These are phyloP conservation scores for Sungouiella blattae DNA, from an alignment of 805 yeast genomes.

Conservation along the genomic window DNA sequence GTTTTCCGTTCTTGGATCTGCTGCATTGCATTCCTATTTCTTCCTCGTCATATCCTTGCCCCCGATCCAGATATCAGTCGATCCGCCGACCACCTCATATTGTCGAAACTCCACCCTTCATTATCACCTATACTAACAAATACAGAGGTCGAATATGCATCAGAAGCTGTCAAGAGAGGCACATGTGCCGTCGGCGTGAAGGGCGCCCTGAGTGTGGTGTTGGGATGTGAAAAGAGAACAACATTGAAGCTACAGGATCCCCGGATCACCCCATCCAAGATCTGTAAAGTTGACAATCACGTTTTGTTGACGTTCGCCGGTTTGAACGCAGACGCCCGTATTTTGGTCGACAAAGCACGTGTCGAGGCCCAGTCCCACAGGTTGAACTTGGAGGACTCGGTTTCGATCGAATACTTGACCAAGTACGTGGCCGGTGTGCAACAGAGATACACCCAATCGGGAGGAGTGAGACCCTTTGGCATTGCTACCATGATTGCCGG, in stretches of 20 bases:
- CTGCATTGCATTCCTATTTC: too few relatives aligned
- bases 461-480: constrained; percentile 98
- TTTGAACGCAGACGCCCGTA: constrained; percentile 95
- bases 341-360: constrained; percentile 90
- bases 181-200: constrained; percentile 97
- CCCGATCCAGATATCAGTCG: too few relatives aligned
- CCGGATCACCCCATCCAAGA: constrained; percentile 91
- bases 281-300: constrained; percentile 87
- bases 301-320: constrained; percentile 95
- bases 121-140: constrained; percentile 32
- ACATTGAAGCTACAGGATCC: constrained; percentile 95
- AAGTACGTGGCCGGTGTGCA: constrained; percentile 97
- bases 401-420: constrained; percentile 85
- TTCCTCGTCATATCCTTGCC: too few relatives aligned
- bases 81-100: too few relatives aligned
- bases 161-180: constrained; percentile 97
- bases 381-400: constrained; percentile 92
- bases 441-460: constrained; percentile 94
- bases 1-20: too few relatives aligned
- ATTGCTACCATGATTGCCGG: constrained; percentile 94
- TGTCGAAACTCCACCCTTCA: too few relatives aligned
- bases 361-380: constrained; percentile 95
- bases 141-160: constrained; percentile 96
- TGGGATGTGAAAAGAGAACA: constrained; percentile 96
- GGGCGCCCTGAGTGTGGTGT: constrained; percentile 82